Evolutionary conservation across 2,329 filamentous ascomycete genomes (phyloP).

Genomic region (Verticillium tricorpus): DNA sequence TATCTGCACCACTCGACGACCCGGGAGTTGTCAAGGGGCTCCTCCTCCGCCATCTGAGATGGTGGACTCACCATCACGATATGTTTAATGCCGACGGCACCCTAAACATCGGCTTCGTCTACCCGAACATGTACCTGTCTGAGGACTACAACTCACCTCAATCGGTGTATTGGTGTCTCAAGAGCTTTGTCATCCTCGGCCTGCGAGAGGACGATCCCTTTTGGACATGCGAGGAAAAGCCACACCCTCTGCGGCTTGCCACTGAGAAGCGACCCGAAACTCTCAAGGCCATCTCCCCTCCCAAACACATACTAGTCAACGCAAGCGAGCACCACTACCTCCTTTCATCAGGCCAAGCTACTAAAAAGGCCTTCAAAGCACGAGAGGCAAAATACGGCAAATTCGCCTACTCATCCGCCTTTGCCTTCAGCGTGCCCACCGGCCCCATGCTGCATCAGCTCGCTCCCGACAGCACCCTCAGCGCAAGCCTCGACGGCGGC

Average conservation of each 20-base stretch:
- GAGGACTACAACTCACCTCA: constrained; percentile 48
- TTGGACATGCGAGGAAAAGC: constrained; percentile 32
- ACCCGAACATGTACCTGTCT: constrained; percentile 23
- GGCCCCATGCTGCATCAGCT: constrained; percentile 28
- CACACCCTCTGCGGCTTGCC: constrained; percentile 23
- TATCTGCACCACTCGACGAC: constrained; percentile 25
- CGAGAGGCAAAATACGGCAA: constrained; percentile 41
- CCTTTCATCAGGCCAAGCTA: constrained; percentile 34
- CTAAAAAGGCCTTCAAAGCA: constrained; percentile 31
- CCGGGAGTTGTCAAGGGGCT: constrained; percentile 52
- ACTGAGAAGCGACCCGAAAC: background rate
- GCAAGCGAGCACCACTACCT: constrained; percentile 35
- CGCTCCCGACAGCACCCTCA: constrained; percentile 26
- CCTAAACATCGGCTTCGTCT: constrained; percentile 34
- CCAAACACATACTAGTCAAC: constrained; percentile 41
- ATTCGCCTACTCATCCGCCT: constrained; percentile 43
- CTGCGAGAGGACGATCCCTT: constrained; percentile 29
- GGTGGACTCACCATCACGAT: constrained; percentile 64
- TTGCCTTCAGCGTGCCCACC: constrained; percentile 38
- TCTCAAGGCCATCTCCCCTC: constrained; percentile 10
- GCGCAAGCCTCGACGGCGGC: constrained; percentile 23
- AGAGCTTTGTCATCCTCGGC: constrained; percentile 33
- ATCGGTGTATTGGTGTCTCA: constrained; percentile 43
- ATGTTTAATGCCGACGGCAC: constrained; percentile 73
- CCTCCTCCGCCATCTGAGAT: constrained; percentile 66